Conservation (phyloP, 2,329 filamentous ascomycete species). For the Phyllosticta citrichinensis region DNA sequence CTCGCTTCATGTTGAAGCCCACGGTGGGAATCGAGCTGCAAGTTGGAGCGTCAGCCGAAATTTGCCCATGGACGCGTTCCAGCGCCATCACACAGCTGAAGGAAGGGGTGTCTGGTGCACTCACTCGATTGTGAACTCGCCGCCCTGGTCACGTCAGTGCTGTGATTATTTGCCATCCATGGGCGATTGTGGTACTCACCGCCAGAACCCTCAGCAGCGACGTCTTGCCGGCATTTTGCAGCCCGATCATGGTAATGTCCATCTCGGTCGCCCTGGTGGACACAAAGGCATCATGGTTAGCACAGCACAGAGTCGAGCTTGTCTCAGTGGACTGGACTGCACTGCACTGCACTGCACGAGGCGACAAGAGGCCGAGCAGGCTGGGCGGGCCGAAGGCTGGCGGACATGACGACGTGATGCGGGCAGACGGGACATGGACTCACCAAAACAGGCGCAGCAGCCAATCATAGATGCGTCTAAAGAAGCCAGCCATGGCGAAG, state of each 20-base stretch:
- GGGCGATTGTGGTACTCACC: conserved; percentile 52
- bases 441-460: conserved; percentile 95
- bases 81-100: not conserved
- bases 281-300: conserved; percentile 17
- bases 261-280: conserved; percentile 83
- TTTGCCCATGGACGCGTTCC: conserved; percentile 10
- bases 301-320: not conserved
- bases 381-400: not conserved
- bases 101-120: conserved; percentile 28
- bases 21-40: conserved; percentile 92
- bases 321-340: not conserved
- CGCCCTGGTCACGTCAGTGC: conserved; percentile 53
- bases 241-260: conserved; percentile 98
- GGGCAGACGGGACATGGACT: conserved; percentile 24
- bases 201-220: conserved; percentile 87
- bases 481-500: conserved; percentile 74
- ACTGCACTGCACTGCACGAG: not conserved
- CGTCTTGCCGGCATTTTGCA: conserved; percentile 97
- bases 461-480: conserved; percentile 96
- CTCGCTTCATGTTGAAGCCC: conserved; percentile 97
- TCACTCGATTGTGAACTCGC: conserved; percentile 98
- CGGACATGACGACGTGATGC: conserved; percentile 6
- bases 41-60: conserved; percentile 7
- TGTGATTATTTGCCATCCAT: conserved; percentile 1
- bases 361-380: not conserved